These are phyloP conservation scores for Lumnitzera littorea DNA, from an alignment of 345 rosid species.

Conservation along the genomic window DNA sequence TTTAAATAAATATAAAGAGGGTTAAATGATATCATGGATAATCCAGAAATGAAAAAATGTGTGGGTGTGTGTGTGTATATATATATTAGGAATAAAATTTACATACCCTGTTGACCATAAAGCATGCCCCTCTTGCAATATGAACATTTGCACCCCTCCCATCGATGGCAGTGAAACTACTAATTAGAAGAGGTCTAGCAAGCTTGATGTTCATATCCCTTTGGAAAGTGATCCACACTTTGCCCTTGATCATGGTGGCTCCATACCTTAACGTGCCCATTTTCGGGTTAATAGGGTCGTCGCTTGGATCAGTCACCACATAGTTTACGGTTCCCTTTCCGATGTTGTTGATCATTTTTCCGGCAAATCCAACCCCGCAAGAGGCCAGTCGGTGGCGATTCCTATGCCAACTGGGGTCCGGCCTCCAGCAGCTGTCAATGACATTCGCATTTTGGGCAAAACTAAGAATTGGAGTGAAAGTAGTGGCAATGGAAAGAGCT, in stretches of 20 bases:
- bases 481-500: background rate
- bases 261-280: constrained; percentile 62
- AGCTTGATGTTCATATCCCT: constrained; percentile 53
- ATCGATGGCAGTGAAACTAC: constrained; percentile 71
- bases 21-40: too few relatives aligned
- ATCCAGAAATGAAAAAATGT: too few relatives aligned
- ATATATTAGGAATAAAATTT: background rate
- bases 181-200: constrained; percentile 44
- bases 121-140: constrained; percentile 50
- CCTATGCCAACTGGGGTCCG: constrained; percentile 38
- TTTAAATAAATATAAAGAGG: too few relatives aligned
- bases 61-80: too few relatives aligned
- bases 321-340: constrained; percentile 39
- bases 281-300: constrained; percentile 57
- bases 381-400: constrained; percentile 40
- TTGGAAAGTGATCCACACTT: constrained; percentile 64
- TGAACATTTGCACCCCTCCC: constrained; percentile 55
- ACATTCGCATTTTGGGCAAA: constrained; percentile 28
- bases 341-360: constrained; percentile 55
- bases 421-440: constrained; percentile 69
- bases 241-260: constrained; percentile 43
- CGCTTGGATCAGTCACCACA: constrained; percentile 57
- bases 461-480: constrained; percentile 5
- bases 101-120: constrained; percentile 38
- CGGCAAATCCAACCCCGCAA: constrained; percentile 58